Percentiles rank a stretch among this genome's conserved stretches.
Evolutionary conservation across 352 stramenopile species (phyloP).

Genomic region (Globisporangium emineosum): DNA sequence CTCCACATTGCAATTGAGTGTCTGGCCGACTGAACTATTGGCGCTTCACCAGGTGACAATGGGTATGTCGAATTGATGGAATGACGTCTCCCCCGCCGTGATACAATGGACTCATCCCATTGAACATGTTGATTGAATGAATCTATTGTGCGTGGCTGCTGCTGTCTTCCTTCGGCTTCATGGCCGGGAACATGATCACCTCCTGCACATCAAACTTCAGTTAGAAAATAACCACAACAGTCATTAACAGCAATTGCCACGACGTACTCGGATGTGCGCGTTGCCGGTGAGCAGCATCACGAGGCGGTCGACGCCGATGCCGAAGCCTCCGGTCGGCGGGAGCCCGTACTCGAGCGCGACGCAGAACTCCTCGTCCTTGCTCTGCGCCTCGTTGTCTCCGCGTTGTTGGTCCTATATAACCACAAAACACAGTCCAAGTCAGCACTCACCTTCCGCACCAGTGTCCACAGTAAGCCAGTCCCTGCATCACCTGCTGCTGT

Average conservation of each 20-base stretch:
- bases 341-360: conserved; percentile 97
- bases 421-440: not conserved
- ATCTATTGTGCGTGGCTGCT: not conserved
- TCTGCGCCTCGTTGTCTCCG: conserved; percentile 85
- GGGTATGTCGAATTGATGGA: too few species aligned
- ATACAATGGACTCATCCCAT: too few species aligned
- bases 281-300: conserved; percentile 99
- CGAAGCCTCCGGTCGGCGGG: conserved; percentile 96
- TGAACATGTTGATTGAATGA: not conserved
- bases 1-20: too few species aligned
- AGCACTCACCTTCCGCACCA: not conserved
- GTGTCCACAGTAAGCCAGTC: not conserved
- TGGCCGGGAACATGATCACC: conserved; percentile 98
- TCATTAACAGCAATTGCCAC: not conserved
- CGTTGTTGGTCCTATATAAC: conserved; percentile 49
- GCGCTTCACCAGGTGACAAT: too few species aligned
- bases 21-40: too few species aligned
- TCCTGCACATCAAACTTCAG: too few species aligned
- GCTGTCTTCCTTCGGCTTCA: conserved; percentile 88
- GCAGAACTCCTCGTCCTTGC: conserved; percentile 97
- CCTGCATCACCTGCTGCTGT: conserved; percentile 66
- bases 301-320: conserved; percentile 96
- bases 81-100: too few species aligned
- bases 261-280: conserved; percentile 92
- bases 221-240: not conserved